phyloP scores from a whole-genome alignment of 1,139 yeast species.

The Zygosaccharomyces pseudobailii region DNA sequence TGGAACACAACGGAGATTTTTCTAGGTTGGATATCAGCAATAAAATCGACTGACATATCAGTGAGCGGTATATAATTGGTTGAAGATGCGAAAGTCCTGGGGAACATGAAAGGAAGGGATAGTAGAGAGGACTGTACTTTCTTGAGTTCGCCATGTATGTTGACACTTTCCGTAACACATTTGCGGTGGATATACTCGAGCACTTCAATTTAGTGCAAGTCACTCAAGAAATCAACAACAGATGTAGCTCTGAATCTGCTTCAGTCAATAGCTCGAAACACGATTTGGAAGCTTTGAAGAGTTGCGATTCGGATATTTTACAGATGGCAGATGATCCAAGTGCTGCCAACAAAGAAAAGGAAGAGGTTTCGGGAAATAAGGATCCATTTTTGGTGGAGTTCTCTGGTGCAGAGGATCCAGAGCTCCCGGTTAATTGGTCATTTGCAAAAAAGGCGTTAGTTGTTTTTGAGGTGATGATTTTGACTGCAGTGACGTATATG shows the following conservation, averaged over 20 bases:
- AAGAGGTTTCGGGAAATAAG: not conserved
- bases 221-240: not conserved
- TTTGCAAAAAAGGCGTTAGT: constrained; percentile 37
- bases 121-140: not conserved
- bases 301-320: not conserved
- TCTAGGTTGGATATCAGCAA: not conserved
- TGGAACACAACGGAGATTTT: not conserved
- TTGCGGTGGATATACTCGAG: constrained; percentile 11
- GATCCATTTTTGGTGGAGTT: constrained; percentile 28
- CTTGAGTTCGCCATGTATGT: not conserved
- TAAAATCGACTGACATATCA: no score
- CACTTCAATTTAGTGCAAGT: not conserved
- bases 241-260: not conserved
- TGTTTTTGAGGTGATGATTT: constrained; percentile 38
- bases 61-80: not conserved
- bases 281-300: not conserved
- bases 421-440: constrained; percentile 55
- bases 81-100: not conserved
- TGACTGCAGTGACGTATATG: constrained; percentile 51
- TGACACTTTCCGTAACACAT: constrained; percentile 10
- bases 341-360: not conserved
- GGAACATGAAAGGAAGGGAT: not conserved
- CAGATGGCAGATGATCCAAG: not conserved
- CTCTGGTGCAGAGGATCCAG: constrained; percentile 44
- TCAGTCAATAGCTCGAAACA: not conserved